Base-by-base conservation (phyloP, 371 early-diverging fungal species). In the Mortierella sp. region DNA sequence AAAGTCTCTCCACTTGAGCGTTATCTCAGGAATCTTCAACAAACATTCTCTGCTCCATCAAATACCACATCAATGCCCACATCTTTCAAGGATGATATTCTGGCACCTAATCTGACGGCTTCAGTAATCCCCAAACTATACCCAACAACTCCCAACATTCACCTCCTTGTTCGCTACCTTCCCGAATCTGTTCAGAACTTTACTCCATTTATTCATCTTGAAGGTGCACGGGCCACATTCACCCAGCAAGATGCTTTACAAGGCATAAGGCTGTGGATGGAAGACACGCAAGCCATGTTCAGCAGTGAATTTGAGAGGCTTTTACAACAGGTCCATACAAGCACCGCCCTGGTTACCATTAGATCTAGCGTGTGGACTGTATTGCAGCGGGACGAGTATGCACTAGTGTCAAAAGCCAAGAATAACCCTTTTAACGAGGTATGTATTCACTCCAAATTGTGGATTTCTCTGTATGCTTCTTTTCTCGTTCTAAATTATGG, bases 91-190 rank as follows among this genome's bases (percentile, higher is more conserved):
- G 32, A 43, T 17, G 70, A 63, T 26, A 61, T 42, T 2, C 29
- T 68, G 32, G 23, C 61, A 22, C 56, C 66, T 0, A 58, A 42
- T 49, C 26, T 34, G 29, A 68, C 61, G 37, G 51, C 65, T 1
- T 75, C 88, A 2, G 83, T 86, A 29, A 83, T 90, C 35, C 84
- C 88, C 0, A 83, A 85, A 54, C 63, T 90, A 54, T 89, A 89
- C 72, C 87, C 89, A 10, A 88, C 88, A 6, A 87, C 86, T 28
- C 86, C 89, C 31, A 89, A 89, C 47, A 86, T 86, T 2, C 88
- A 88, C 51, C 82, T 90, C 12, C 80, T 90, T 40, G 83, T 88
- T 15, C 86, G 90, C 5, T 87, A 88, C 67, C 76, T 89, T 10
- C 90, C 90, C 3, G 86, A 87, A 23, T 59, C 82, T 2, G 61